Conservation (phyloP, 768 basidiomycete genomes). For the Russula foetens region DNA sequence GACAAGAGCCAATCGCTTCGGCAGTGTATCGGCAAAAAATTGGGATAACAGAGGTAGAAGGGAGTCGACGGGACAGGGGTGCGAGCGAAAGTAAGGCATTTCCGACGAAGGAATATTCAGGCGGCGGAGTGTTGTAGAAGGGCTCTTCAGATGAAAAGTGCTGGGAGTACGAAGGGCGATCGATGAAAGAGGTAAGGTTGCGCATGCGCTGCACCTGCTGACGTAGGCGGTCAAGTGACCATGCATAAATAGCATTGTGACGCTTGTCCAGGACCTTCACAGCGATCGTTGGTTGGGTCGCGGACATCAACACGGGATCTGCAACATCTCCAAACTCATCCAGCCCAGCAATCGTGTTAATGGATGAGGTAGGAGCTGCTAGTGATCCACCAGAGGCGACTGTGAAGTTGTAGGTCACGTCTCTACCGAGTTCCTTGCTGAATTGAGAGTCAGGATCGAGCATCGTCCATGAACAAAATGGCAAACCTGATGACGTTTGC, state of each 20-base stretch:
- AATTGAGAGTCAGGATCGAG: not conserved
- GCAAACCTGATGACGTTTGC: slow-evolving; percentile 85
- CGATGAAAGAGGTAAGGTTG: slow-evolving; percentile 82
- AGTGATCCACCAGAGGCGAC: slow-evolving; percentile 78
- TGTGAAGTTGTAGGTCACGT: slow-evolving; percentile 88
- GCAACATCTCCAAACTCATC: slow-evolving; percentile 90
- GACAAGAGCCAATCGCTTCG: slow-evolving; percentile 93
- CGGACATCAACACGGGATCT: slow-evolving; percentile 67
- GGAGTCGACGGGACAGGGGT: slow-evolving; percentile 67
- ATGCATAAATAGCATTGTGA: slow-evolving; percentile 81
- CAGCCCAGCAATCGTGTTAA: slow-evolving; percentile 79
- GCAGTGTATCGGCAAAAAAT: slow-evolving; percentile 92
- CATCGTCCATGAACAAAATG: slow-evolving; percentile 10
- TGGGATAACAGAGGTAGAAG: slow-evolving; percentile 68
- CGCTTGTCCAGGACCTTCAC: slow-evolving; percentile 89
- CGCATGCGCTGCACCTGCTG: slow-evolving; percentile 92
- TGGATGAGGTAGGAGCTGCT: slow-evolving; percentile 70
- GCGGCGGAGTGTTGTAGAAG: slow-evolving; percentile 83
- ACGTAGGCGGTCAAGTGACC: slow-evolving; percentile 84
- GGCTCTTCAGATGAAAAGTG: slow-evolving; percentile 93
- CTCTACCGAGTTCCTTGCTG: slow-evolving; percentile 82
- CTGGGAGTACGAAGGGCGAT: slow-evolving; percentile 86
- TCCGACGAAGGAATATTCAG: slow-evolving; percentile 90
- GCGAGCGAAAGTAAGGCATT: slow-evolving; percentile 77
- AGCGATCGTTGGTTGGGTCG: slow-evolving; percentile 74